phyloP scores from a whole-genome alignment of 768 basidiomycete genomes.

The Russula abietina region DNA sequence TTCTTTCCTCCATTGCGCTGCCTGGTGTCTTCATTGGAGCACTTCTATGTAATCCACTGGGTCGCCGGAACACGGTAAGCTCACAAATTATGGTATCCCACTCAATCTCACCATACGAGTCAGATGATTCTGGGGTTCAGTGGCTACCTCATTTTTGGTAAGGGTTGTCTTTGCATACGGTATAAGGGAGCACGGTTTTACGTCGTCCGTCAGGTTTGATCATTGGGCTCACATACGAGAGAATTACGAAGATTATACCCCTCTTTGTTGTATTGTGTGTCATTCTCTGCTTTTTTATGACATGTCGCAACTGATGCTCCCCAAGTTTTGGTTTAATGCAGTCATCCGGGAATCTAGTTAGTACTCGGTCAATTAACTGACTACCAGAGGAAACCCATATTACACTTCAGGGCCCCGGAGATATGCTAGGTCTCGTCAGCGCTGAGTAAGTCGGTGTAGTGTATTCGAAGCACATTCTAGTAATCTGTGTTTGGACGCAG shows the following conservation, averaged over 20 bases:
- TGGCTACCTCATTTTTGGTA: constrained; percentile 61
- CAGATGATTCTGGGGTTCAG: constrained; percentile 65
- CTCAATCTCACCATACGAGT: neutral
- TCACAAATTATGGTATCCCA: neutral
- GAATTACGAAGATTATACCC: constrained; percentile 54
- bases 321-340: constrained; percentile 68
- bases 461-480: neutral
- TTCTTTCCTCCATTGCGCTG: constrained; percentile 54
- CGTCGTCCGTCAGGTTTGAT: constrained; percentile 38
- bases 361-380: neutral
- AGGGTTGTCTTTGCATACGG: constrained; percentile 15
- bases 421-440: constrained; percentile 62
- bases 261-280: constrained; percentile 64
- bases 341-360: constrained; percentile 54
- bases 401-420: constrained; percentile 52
- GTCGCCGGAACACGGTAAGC: constrained; percentile 52
- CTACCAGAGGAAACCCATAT: neutral
- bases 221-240: constrained; percentile 56
- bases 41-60: constrained; percentile 45
- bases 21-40: constrained; percentile 45
- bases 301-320: neutral
- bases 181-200: constrained; percentile 3
- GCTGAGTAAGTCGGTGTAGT: constrained; percentile 45
- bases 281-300: neutral
- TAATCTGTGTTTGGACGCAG: constrained; percentile 28